Conservation (phyloP, 345 rosid genomes). For the Leavenworthia alabamica region DNA sequence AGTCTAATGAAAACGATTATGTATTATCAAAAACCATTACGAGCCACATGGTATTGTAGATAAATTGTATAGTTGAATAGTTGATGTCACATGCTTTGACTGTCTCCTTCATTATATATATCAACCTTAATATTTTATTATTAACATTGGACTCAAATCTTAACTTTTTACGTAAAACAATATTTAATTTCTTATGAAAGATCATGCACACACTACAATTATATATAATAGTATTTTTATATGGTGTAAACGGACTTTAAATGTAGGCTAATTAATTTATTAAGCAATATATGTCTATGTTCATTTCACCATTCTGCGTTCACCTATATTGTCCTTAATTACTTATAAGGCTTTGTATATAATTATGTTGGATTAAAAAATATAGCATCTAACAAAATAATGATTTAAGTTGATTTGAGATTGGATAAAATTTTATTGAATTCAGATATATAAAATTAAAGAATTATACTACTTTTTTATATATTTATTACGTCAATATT, state of each 20-base stretch:
- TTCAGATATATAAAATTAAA: no score
- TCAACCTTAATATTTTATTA: slow-evolving; percentile 20
- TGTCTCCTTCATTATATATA: slow-evolving; percentile 17
- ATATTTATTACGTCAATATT: no score
- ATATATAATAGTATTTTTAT: slow-evolving; percentile 7
- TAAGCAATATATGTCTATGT: slow-evolving; percentile 18
- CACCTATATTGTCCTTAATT: slow-evolving; percentile 15
- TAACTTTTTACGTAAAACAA: slow-evolving; percentile 24
- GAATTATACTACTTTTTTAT: no score
- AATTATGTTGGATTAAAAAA: no score
- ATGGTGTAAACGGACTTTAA: slow-evolving; percentile 25
- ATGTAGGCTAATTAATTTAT: slow-evolving; percentile 28
- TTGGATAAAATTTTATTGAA: no score
- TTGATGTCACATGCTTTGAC: slow-evolving; percentile 35
- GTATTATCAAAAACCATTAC: no score
- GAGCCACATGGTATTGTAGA: slow-evolving; percentile 18
- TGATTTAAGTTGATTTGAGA: no score
- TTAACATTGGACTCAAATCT: slow-evolving; percentile 21
- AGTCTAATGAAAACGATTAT: slow-evolving; percentile 13
- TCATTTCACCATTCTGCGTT: slow-evolving; percentile 19
- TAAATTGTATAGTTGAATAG: slow-evolving; percentile 22
- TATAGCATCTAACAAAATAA: no score
- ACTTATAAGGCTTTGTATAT: no score
- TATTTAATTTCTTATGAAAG: slow-evolving; percentile 21
- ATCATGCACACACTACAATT: slow-evolving; percentile 16